Conservation (phyloP, 2,329 filamentous ascomycete genomes). For the Phialophora expanda region DNA sequence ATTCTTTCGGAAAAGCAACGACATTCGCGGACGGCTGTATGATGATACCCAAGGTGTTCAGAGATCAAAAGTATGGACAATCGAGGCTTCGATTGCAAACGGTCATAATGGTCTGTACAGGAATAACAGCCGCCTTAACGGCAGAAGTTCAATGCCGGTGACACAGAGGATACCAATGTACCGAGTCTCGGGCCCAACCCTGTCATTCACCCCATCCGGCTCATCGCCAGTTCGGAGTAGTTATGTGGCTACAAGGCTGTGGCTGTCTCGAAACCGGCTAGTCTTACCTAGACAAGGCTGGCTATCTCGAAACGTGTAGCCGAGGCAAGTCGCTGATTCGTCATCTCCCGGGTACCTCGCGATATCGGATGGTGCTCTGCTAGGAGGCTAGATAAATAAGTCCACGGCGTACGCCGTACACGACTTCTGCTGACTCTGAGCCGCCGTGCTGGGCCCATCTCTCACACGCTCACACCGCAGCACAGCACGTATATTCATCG, state of each 20-base stretch:
- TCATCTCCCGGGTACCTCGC: conserved; percentile 9
- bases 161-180: not conserved
- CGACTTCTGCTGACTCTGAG: not conserved
- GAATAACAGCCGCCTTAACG: not conserved
- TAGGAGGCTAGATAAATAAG: not conserved
- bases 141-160: not conserved
- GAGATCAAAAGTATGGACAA: not conserved
- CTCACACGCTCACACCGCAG: not conserved
- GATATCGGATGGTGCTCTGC: conserved; percentile 6
- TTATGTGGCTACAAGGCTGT: not conserved
- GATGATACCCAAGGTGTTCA: conserved; percentile 2
- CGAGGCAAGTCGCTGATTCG: conserved; percentile 19
- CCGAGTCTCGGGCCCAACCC: no score
- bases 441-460: not conserved
- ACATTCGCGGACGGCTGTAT: conserved; percentile 3
- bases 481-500: not conserved
- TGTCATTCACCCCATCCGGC: no score
- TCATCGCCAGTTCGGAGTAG: not conserved
- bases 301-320: not conserved
- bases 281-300: not conserved
- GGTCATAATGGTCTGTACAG: not conserved
- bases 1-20: conserved; percentile 5
- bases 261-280: not conserved
- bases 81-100: not conserved
- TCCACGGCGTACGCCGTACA: not conserved